These are phyloP conservation scores for Cubamyces sp. DNA, from an alignment of 768 basidiomycete species.

Conservation along the genomic window DNA sequence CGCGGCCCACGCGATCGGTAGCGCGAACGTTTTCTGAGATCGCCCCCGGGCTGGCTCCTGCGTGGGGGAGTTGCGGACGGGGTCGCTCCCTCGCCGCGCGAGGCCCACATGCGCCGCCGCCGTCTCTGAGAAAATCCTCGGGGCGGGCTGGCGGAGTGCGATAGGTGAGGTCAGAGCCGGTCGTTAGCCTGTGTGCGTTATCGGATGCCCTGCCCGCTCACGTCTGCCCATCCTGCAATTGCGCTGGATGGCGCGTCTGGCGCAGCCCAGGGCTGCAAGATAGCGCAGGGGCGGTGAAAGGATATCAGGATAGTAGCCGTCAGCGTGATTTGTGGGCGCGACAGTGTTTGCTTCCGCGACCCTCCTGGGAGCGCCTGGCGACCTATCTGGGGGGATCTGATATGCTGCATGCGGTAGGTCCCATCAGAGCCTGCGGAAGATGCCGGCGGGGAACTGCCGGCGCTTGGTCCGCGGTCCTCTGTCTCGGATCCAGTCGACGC, in stretches of 20 bases:
- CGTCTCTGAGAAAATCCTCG: conserved; percentile 12
- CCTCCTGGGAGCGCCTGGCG: background rate
- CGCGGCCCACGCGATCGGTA: conserved; percentile 27
- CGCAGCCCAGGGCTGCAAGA: background rate
- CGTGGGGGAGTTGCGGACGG: background rate
- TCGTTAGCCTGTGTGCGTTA: background rate
- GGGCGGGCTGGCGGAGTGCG: conserved; percentile 9
- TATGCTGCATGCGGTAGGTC: conserved; percentile 17
- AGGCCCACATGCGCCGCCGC: conserved; percentile 17
- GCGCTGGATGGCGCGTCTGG: conserved; percentile 9
- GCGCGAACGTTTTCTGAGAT: conserved; percentile 10
- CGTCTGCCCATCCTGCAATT: background rate
- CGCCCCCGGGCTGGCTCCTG: background rate
- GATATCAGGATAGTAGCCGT: background rate
- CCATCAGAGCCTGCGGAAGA: conserved; percentile 2
- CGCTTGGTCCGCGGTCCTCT: background rate
- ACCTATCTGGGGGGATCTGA: conserved; percentile 23
- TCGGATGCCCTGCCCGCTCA: background rate
- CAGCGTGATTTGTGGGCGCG: conserved; percentile 22
- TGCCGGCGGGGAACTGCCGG: conserved; percentile 9
- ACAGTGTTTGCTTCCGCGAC: conserved; percentile 27
- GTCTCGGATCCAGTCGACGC: conserved; percentile 2
- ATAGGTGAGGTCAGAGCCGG: conserved; percentile 16
- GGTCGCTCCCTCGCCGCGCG: conserved; percentile 17
- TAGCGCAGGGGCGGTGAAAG: background rate